Evolutionary conservation across 768 basidiomycete genomes (phyloP).

Genomic region (Kwoniella europaea): DNA sequence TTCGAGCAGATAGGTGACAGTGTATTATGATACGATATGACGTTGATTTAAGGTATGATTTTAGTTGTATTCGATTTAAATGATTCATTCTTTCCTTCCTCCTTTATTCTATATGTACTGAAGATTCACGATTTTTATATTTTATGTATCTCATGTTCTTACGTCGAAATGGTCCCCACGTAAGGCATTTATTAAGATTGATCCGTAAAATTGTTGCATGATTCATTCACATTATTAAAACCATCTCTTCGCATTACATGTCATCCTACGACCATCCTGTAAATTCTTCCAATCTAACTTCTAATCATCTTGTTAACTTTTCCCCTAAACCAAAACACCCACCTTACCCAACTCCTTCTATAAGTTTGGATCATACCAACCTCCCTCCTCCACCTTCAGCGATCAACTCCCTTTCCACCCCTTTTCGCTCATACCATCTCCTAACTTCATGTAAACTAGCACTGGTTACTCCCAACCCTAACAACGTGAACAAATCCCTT

Average conservation of each 20-base stretch:
- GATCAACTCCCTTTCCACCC: conserved; percentile 46
- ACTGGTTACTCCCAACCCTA: conserved; percentile 71
- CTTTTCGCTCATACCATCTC: conserved; percentile 73
- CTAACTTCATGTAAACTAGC: conserved; percentile 77
- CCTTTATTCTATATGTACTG: too few species aligned
- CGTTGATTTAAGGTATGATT: too few species aligned
- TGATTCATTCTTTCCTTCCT: too few species aligned
- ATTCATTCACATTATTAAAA: neutral
- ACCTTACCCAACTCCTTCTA: too few species aligned
- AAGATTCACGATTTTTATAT: too few species aligned
- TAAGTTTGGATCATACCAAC: neutral
- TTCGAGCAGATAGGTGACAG: too few species aligned
- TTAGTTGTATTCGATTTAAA: too few species aligned
- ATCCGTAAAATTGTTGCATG: neutral
- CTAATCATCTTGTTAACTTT: neutral
- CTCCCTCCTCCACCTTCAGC: conserved; percentile 13
- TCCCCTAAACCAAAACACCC: too few species aligned
- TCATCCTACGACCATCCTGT: neutral
- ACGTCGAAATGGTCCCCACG: too few species aligned
- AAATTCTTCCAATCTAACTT: neutral
- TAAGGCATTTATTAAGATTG: neutral
- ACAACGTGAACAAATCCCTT: conserved; percentile 72
- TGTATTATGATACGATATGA: too few species aligned
- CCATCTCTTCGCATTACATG: neutral
- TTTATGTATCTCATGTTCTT: too few species aligned